A percentile compares a stretch with the other conserved stretches of the same genome.
Conservation (phyloP, 352 stramenopile species). For the Pythium brachiatum region DNA sequence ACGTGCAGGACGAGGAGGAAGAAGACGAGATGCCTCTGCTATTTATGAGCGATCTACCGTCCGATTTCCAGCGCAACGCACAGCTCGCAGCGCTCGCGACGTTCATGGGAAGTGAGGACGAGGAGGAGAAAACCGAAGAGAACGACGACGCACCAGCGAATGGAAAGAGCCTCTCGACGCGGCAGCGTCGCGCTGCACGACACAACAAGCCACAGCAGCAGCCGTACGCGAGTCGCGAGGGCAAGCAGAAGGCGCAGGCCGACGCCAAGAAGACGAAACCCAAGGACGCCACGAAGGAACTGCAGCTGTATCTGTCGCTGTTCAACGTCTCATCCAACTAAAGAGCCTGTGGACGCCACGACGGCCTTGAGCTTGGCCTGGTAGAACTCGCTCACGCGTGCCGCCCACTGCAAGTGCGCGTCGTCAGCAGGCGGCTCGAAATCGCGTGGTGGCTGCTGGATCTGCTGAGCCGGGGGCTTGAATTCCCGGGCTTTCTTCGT, state of each 20-base stretch:
- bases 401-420: slow-evolving; percentile 56
- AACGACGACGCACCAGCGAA: background rate
- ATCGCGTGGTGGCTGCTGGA: slow-evolving; percentile 10
- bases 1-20: slow-evolving; percentile 9
- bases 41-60: slow-evolving; percentile 70
- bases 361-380: slow-evolving; percentile 16
- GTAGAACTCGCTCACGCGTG: slow-evolving; percentile 59
- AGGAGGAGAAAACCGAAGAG: slow-evolving; percentile 10
- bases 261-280: slow-evolving; percentile 9
- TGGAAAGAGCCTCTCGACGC: background rate
- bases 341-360: background rate
- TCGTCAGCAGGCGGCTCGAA: slow-evolving; percentile 22
- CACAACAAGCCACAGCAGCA: background rate
- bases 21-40: slow-evolving; percentile 76
- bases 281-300: slow-evolving; percentile 21
- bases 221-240: slow-evolving; percentile 5
- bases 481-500: background rate
- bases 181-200: background rate
- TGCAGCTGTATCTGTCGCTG: slow-evolving; percentile 49
- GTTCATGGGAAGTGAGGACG: slow-evolving; percentile 67
- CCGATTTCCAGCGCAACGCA: slow-evolving; percentile 57
- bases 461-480: background rate
- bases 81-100: slow-evolving; percentile 73
- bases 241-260: background rate
- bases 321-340: slow-evolving; percentile 28